phyloP scores from a whole-genome alignment of 129 eudicot species.

The Daucus carota region DNA sequence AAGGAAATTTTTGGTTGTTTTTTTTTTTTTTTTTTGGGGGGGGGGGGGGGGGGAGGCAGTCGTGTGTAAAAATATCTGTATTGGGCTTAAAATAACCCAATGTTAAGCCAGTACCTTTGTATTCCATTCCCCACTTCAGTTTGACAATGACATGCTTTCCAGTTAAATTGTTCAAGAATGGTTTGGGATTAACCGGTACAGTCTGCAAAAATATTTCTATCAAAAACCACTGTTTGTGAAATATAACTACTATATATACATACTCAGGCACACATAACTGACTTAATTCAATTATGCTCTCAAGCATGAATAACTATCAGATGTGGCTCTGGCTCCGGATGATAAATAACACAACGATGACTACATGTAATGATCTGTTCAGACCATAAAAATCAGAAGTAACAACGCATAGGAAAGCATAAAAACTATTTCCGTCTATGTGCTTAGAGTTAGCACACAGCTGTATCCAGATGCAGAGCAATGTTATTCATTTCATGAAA shows the following conservation, averaged over 20 bases:
- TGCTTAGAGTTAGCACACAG: neutral
- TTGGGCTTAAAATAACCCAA: neutral
- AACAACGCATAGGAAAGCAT: neutral
- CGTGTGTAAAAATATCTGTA: neutral
- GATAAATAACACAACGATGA: neutral
- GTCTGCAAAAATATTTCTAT: constrained; percentile 30
- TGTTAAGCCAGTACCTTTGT: constrained; percentile 43
- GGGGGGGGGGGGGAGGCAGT: neutral
- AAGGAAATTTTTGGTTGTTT: neutral
- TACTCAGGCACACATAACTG: neutral
- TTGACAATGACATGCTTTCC: constrained; percentile 82
- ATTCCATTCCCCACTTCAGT: constrained; percentile 93
- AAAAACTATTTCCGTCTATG: neutral
- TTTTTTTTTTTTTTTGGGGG: no score
- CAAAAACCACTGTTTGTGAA: neutral
- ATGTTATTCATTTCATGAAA: neutral
- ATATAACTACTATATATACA: neutral
- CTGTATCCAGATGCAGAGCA: neutral
- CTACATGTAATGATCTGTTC: neutral
- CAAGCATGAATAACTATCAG: neutral
- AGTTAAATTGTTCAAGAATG: constrained; percentile 81
- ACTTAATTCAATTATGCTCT: neutral
- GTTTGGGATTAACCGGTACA: constrained; percentile 79
- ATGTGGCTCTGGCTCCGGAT: neutral
- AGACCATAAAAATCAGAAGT: neutral